Evolutionary conservation across 2,329 filamentous ascomycete genomes (phyloP).

Genomic region (Zymoseptoria brevis): DNA sequence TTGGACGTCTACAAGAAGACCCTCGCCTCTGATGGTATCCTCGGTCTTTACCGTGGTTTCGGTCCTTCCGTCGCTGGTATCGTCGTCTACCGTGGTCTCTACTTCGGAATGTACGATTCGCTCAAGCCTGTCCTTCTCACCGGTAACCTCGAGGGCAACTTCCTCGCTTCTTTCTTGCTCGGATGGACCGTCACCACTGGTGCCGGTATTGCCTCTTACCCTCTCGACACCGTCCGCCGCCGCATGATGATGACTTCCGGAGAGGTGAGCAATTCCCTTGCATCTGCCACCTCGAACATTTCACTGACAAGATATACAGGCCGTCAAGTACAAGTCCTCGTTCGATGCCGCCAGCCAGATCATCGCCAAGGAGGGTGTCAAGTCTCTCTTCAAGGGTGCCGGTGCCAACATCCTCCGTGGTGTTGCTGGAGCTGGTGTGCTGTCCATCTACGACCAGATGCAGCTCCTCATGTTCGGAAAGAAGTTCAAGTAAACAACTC

Average conservation of each 20-base stretch:
- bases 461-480: conserved; percentile 99
- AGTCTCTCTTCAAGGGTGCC: conserved; percentile 99
- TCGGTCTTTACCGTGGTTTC: conserved; percentile 99
- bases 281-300: background rate
- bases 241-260: conserved; percentile 99
- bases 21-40: conserved; percentile 94
- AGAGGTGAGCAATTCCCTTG: conserved; percentile 45
- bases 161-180: conserved; percentile 97
- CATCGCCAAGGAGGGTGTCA: conserved; percentile 92
- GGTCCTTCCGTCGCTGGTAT: conserved; percentile 98
- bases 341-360: conserved; percentile 95
- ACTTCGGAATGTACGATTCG: conserved; percentile 99
- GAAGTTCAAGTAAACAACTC: conserved; percentile 68
- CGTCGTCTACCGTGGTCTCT: conserved; percentile 99
- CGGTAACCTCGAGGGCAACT: conserved; percentile 90
- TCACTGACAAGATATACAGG: conserved; percentile 46
- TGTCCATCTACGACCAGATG: conserved; percentile 99
- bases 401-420: conserved; percentile 99
- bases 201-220: conserved; percentile 99
- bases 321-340: conserved; percentile 99
- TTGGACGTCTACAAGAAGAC: conserved; percentile 99
- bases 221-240: conserved; percentile 99
- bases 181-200: conserved; percentile 99
- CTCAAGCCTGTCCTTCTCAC: conserved; percentile 97
- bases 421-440: conserved; percentile 99